Base-by-base conservation (phyloP, 352 stramenopile species). In the Achlya hypogyna region DNA sequence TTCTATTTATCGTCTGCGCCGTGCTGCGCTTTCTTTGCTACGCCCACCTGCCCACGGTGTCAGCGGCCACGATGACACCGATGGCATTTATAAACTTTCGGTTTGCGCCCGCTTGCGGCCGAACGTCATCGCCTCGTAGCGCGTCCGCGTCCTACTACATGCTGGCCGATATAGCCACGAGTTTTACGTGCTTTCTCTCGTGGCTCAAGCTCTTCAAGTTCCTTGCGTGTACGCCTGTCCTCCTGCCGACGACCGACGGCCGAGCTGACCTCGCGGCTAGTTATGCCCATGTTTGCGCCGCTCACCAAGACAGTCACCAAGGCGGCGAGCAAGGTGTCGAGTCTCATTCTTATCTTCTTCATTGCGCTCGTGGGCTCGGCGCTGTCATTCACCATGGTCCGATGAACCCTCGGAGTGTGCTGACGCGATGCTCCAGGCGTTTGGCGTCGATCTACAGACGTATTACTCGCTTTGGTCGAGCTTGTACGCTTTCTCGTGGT, bases 131-230 rank as follows among this genome's bases (percentile, higher is more conserved):
- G 10, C 5, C 58, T 20, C 6, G 23, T 56, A 67, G 60, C 9
- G 20, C 60, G 31, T 67, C 60, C 0, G 31, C 51, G 12, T 32
- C 5, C 5, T 67, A 67, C 35, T 67, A 53, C 25, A 31, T 47
- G 18, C 16, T 67, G 35, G 60, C 60, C 51, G 60, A 67, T 12
- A 43, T 47, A 9, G 42, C 51, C 12, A 67, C 60, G n/a, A 67
- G 60, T 34, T 67, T 67, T 67, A 67, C 60, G 51, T 67, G 49
- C 31, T 58, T 67, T n/a, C 32, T 67, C 14, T 67, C 60, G 31
- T 67, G 60, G 60, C 45, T 67, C 14, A 67, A 67, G 28, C 40
- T 67, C 8, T 67, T 67, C 40, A 67, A 67, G 40, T 67, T 67
- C 32, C 60, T 67, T 47, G 60, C 40, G 4, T 58, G 60, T 67